These are phyloP conservation scores for Suillus luteus DNA, from an alignment of 768 basidiomycete genomes.

Conservation along the genomic window DNA sequence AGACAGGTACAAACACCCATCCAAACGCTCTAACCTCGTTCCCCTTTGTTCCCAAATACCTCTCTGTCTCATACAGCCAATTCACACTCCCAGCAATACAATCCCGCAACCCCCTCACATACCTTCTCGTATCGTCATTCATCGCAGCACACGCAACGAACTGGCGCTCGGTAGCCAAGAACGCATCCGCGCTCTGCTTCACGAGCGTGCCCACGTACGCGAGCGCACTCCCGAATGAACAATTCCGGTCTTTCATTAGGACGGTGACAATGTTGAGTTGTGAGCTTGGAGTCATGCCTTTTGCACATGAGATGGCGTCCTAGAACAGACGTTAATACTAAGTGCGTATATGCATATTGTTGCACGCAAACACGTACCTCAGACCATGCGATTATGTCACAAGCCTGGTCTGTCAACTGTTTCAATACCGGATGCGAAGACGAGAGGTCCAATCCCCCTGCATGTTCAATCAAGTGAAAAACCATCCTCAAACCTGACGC, in stretches of 20 bases:
- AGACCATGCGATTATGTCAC: slow-evolving; percentile 55
- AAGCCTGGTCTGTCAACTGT: slow-evolving; percentile 41
- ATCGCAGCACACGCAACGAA: slow-evolving; percentile 18
- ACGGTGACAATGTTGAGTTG: slow-evolving; percentile 52
- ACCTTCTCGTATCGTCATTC: slow-evolving; percentile 35
- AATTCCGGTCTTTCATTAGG: slow-evolving; percentile 44
- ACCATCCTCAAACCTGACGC: slow-evolving; percentile 51
- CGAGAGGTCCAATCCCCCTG: slow-evolving; percentile 46
- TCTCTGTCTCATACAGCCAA: slow-evolving; percentile 65
- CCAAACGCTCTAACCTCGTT: slow-evolving; percentile 60
- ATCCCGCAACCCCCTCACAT: slow-evolving; percentile 54
- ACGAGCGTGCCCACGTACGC: slow-evolving; percentile 25
- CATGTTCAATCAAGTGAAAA: slow-evolving; percentile 54
- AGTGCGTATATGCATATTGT: neutral
- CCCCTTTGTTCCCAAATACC: slow-evolving; percentile 60
- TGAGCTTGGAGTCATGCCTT: slow-evolving; percentile 41
- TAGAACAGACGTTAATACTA: slow-evolving; percentile 24
- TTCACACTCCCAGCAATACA: slow-evolving; percentile 60
- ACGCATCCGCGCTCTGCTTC: slow-evolving; percentile 32
- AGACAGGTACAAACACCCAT: slow-evolving; percentile 54
- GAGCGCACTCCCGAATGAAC: slow-evolving; percentile 52
- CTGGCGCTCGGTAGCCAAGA: slow-evolving; percentile 25
- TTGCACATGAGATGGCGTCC: slow-evolving; percentile 61
- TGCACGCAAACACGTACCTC: slow-evolving; percentile 39
- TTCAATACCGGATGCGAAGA: slow-evolving; percentile 30